These are phyloP conservation scores for Asterophora lycoperdoides DNA, from an alignment of 768 basidiomycete genomes.

Conservation along the genomic window DNA sequence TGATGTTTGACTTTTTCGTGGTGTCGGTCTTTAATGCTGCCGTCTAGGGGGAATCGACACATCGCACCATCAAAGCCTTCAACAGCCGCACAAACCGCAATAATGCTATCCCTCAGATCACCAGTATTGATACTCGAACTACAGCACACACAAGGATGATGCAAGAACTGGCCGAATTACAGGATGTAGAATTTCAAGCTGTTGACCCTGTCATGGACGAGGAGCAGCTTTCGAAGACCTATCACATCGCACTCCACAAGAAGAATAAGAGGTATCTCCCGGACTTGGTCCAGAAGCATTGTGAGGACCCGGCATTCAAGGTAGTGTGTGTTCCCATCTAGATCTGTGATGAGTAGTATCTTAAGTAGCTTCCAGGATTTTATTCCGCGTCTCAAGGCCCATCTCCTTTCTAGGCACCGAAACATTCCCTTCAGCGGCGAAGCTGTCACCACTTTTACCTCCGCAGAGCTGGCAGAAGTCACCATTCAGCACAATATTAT, in stretches of 20 bases:
- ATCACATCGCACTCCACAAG: not conserved
- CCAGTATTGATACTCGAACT: constrained; percentile 10
- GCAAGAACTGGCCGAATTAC: constrained; percentile 1
- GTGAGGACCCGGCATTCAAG: constrained; percentile 25
- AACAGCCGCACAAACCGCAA: constrained; percentile 10
- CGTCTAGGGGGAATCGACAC: not conserved
- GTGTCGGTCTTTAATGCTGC: not conserved
- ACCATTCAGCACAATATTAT: constrained; percentile 16
- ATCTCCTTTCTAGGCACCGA: constrained; percentile 17
- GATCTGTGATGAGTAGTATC: not conserved
- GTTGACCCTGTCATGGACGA: too few relatives aligned
- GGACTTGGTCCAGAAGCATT: constrained; percentile 1
- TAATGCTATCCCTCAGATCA: constrained; percentile 16
- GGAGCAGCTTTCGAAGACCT: not conserved
- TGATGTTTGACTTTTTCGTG: not conserved
- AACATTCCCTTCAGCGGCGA: constrained; percentile 5
- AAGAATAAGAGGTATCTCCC: not conserved
- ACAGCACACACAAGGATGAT: constrained; percentile 5
- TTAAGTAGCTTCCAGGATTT: constrained; percentile 20
- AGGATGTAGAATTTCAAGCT: not conserved
- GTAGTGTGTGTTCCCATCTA: constrained; percentile 12
- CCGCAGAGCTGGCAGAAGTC: constrained; percentile 13
- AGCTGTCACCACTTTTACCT: constrained; percentile 9
- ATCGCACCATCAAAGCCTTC: constrained; percentile 11
- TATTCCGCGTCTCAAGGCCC: constrained; percentile 21